Evolutionary conservation across 768 basidiomycete species (phyloP).

Genomic region (Coprinellus micaceus): DNA sequence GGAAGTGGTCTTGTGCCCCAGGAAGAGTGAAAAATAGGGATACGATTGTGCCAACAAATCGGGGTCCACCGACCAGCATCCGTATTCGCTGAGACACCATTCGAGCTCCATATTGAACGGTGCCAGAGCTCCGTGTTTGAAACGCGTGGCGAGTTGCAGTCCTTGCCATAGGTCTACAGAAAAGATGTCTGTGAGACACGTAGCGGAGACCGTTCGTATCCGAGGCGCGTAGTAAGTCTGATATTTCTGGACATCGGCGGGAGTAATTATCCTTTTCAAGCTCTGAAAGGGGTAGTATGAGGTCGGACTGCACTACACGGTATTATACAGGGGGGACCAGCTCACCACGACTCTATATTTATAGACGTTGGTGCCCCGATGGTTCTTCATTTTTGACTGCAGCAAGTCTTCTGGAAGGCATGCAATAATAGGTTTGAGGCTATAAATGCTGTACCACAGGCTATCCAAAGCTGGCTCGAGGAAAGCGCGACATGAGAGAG

Average conservation of each 20-base stretch:
- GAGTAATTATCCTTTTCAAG: background rate
- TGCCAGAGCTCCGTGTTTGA: background rate
- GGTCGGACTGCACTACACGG: background rate
- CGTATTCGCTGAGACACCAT: background rate
- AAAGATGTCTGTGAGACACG: background rate
- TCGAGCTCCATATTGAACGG: background rate
- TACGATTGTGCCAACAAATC: background rate
- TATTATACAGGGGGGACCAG: background rate
- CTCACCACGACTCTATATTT: background rate
- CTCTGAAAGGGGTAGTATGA: background rate
- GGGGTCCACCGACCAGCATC: background rate
- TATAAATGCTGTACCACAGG: background rate
- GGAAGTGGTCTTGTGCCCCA: background rate
- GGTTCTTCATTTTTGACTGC: too few relatives aligned
- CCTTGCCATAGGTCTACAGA: background rate
- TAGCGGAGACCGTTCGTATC: background rate
- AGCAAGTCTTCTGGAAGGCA: too few relatives aligned
- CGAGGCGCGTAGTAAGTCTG: background rate
- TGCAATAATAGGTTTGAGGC: background rate
- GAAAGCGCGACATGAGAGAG: background rate
- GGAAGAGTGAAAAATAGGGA: background rate
- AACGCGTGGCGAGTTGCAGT: background rate
- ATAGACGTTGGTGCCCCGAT: too few relatives aligned
- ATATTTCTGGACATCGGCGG: background rate
- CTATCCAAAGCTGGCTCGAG: background rate